Conservation (phyloP, 192 early-diverging fungal species). For the Umbelopsis sp. region DNA sequence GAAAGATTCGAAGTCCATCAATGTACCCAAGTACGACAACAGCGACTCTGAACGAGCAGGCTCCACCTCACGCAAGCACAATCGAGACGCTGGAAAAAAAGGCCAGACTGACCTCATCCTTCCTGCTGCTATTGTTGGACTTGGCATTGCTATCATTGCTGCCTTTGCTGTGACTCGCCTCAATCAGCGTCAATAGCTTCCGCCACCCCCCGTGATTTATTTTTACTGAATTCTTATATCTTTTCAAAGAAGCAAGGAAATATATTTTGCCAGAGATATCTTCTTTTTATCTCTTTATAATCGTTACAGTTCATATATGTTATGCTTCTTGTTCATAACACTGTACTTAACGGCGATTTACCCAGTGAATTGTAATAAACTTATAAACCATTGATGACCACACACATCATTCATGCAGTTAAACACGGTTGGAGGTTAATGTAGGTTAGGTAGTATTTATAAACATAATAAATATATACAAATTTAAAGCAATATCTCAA, state of each 20-base stretch:
- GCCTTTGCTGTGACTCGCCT: constrained; percentile 33
- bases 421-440: background rate
- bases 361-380: constrained; percentile 16
- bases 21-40: background rate
- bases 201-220: background rate
- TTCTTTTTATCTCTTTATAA: background rate
- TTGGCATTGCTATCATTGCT: constrained; percentile 38
- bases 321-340: background rate
- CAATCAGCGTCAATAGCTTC: constrained; percentile 8
- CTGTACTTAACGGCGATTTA: background rate
- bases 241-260: background rate
- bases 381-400: background rate
- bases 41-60: background rate
- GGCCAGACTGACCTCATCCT: constrained; percentile 23
- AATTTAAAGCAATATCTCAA: background rate
- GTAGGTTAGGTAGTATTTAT: too few relatives aligned
- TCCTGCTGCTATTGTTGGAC: constrained; percentile 37
- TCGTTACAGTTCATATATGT: background rate
- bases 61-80: background rate
- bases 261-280: background rate
- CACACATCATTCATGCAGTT: background rate
- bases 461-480: background rate
- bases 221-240: background rate
- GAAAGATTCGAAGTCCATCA: background rate
- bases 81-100: background rate